Conservation (phyloP, 192 early-diverging fungal species). For the Podila clonocystis region DNA sequence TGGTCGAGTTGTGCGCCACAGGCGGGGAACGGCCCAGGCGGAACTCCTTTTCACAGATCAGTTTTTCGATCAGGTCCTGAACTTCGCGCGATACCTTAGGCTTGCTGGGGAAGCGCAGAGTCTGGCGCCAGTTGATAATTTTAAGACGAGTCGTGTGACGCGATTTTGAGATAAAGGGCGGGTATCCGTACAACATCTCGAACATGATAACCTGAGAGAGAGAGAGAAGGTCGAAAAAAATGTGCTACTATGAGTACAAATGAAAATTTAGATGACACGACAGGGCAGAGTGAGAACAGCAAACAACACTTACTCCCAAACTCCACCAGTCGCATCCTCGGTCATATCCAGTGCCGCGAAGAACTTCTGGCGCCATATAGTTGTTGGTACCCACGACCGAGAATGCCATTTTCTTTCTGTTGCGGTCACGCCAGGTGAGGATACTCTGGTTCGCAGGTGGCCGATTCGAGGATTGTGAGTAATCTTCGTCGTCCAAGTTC, state of each 20-base stretch:
- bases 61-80: constrained; percentile 66
- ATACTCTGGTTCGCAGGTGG: constrained; percentile 60
- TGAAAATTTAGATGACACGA: no score
- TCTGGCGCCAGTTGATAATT: constrained; percentile 73
- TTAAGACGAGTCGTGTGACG: constrained; percentile 71
- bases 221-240: not conserved
- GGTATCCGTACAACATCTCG: constrained; percentile 81
- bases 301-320: constrained; percentile 63
- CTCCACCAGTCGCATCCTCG: constrained; percentile 79
- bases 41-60: constrained; percentile 69
- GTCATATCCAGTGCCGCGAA: constrained; percentile 60
- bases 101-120: constrained; percentile 65
- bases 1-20: constrained; percentile 23
- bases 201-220: constrained; percentile 65
- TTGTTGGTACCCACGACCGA: constrained; percentile 91
- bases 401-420: constrained; percentile 67
- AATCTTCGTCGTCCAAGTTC: constrained; percentile 60
- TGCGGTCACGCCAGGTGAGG: constrained; percentile 62
- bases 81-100: constrained; percentile 63
- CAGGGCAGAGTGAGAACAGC: not conserved
- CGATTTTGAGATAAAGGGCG: constrained; percentile 68
- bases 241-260: not conserved
- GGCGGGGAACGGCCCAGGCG: constrained; percentile 57
- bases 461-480: constrained; percentile 32
- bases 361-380: constrained; percentile 94